Evolutionary conservation across 306 rosid species (phyloP).

Genomic region (Malus asiatica): DNA sequence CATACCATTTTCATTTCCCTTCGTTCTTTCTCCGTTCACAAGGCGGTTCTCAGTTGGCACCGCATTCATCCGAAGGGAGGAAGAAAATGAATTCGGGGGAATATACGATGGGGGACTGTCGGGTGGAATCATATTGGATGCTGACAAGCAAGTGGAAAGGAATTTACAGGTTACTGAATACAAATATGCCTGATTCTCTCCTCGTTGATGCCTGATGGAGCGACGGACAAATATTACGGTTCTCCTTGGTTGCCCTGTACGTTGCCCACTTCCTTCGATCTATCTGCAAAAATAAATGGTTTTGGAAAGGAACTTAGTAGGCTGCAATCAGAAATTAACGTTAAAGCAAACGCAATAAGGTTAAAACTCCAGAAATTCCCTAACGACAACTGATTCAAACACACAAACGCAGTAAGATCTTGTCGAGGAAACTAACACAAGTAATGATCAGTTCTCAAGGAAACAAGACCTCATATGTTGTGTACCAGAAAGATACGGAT

Average conservation of each 20-base stretch:
- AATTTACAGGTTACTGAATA: not conserved
- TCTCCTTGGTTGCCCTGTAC: not conserved
- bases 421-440: too few species aligned
- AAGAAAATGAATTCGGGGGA: not conserved
- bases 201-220: not conserved
- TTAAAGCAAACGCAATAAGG: too few species aligned
- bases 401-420: too few species aligned
- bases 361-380: too few species aligned
- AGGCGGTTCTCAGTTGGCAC: not conserved
- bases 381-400: too few species aligned
- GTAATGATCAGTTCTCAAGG: too few species aligned
- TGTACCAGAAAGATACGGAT: not conserved
- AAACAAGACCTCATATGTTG: too few species aligned
- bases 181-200: not conserved
- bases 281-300: conserved; percentile 6
- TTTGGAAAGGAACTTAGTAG: not conserved
- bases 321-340: not conserved
- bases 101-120: not conserved
- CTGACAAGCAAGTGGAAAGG: not conserved
- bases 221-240: not conserved
- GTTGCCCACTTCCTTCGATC: not conserved
- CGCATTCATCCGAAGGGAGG: not conserved
- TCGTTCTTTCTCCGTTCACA: not conserved
- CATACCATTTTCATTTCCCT: not conserved
- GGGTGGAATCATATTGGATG: not conserved